Base-by-base conservation (phyloP, 768 basidiomycete species). In the Favolaschia claudopus region DNA sequence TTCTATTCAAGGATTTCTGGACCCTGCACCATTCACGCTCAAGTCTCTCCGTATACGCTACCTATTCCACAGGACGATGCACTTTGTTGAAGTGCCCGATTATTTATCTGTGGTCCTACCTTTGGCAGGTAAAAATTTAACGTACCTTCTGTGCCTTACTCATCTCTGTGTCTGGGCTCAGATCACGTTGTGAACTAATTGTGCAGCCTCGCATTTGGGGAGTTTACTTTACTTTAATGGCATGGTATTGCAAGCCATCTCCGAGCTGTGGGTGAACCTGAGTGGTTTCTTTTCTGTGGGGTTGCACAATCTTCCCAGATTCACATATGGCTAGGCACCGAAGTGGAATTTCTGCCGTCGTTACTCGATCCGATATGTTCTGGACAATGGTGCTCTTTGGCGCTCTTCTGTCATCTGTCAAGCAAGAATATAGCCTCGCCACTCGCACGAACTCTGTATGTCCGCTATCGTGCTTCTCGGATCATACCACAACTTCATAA, bases 1-100 rank as follows among this genome's bases (percentile, higher is more conserved):
- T 57, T 83, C 86, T 25, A 79, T 96, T 36, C 88, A 92, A 68
- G 94, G 94, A n/a, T 95, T 97, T 77, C 88, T 85, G 69, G 94
- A 96, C 76, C 91, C 92, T 54, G 87, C 88, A 17, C 88, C 91
- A 14, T 86, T 85, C n/a, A 79, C 83, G 52, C 74, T 82, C 44
- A 95, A 96, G 77, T 77, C 77, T 6, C 76, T 95, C 48, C 80
- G 85, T 28, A 79, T 96, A 34, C 85, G 86, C 40, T 96, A 96
- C 74, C 74, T 83, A 43, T 97, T 96, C 80, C 82, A 83, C 67
- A 87, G 86, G 37, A 82, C 83, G 57, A 67, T 77, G 73, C 94
- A 96, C 70, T 91, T 87, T 67, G 86, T 88, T 70, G 92, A 93
- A 69, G 86, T 90, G 52, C 83, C 88, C 62, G 91, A 89, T 69